Evolutionary conservation across 495 filamentous ascomycete species (phyloP), one percentile per base, ranked within the genome.

Genomic region (Tirmania nivea): DNA sequence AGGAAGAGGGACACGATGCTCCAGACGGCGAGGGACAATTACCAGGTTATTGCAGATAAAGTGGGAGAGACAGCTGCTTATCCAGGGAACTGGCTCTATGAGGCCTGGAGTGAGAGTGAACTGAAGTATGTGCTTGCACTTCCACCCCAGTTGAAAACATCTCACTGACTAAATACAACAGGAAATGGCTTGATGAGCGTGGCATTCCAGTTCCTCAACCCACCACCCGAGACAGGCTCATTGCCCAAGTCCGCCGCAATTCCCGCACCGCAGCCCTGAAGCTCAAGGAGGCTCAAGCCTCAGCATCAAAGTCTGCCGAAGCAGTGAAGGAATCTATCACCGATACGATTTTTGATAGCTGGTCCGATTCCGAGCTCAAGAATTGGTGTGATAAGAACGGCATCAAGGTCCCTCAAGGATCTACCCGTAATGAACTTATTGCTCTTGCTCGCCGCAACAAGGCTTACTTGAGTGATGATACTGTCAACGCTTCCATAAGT

Each of bases 31-130:
- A 86, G 90, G 53, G 71, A 79, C 55, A 89, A 81, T 64, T 95
- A 93, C 57, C 79, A 94, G 56, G 70, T 74, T 3, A 65, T 83
- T 47, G 87, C 90, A 11, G 77, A 86, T 63, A 95, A 94, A 69
- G 71, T 75, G 42, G 84, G 84, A 56, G 83, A 94, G 67, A 81
- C 84, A 1, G 70, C 76, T 37, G 64, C 75, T 10, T 97, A 97
- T 59, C 90, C 90, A 39, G 90, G 90, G n/a, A 79, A 94, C 67
- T 97, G 90, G 90, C 69, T 96, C 35, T 97, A 94, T 61, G 77
- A 78, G 55, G 71, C 81, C 36, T 97, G 90, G 90, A 77, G 80
- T 48, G 76, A 89, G 42, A 83, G 79, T 52, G 79, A 82, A 36
- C 65, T 81, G 45, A 84, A 80, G 67, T 60, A 69, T 69, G 52